These are phyloP conservation scores for Blastocystis sp. DNA, from an alignment of 352 stramenopile species.

Conservation along the genomic window DNA sequence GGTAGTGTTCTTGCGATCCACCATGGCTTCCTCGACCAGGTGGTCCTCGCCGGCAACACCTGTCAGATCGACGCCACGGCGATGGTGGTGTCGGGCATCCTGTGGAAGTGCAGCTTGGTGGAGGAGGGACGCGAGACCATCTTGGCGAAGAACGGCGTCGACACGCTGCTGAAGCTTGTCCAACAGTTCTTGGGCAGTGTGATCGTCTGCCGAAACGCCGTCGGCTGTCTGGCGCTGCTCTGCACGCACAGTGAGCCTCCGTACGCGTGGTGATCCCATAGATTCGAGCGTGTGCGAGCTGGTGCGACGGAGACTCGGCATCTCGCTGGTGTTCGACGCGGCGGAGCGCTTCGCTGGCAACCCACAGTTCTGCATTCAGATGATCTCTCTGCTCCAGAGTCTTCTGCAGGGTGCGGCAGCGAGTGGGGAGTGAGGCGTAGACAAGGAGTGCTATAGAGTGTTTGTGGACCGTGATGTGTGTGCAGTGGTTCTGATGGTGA, in stretches of 20 bases:
- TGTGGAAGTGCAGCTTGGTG: conserved; percentile 13
- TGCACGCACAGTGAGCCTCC: not conserved
- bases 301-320: conserved; percentile 22
- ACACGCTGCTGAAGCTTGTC: conserved; percentile 48
- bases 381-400: conserved; percentile 9
- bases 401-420: not conserved
- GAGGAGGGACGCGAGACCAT: not conserved
- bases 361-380: conserved; percentile 15
- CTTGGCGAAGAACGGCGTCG: not conserved
- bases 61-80: not conserved
- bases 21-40: not conserved
- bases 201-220: not conserved
- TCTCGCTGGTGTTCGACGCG: conserved; percentile 17
- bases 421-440: not conserved
- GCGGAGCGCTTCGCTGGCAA: not conserved
- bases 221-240: conserved; percentile 19
- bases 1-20: not conserved
- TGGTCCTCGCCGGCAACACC: conserved; percentile 2
- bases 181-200: not conserved
- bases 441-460: conserved; percentile 23
- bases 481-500: not conserved
- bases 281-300: conserved; percentile 15
- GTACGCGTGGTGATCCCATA: too few relatives aligned
- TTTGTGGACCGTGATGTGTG: conserved; percentile 7
- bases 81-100: not conserved